Base-by-base conservation (phyloP, 345 rosid species). In the Gossypium raimondii region DNA sequence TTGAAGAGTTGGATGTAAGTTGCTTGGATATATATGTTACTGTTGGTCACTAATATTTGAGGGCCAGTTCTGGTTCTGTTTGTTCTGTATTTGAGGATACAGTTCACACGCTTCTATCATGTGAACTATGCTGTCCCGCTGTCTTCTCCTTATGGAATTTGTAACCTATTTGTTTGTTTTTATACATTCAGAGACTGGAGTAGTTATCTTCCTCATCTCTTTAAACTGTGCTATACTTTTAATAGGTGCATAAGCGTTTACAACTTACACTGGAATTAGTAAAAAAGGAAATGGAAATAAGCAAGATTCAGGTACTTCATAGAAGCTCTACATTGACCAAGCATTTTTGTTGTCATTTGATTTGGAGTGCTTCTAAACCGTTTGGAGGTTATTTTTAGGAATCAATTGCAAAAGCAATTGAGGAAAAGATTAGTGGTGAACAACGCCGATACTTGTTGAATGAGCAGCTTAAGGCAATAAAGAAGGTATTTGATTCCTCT, bases 391-490 rank as follows among this genome's bases (percentile, higher is more conserved):
- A 67, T 78, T n/a, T 71, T 48, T 78, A 96, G 99, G 98, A 93
- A 87, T 74, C 98, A 9, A 96, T 96, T 70, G 98, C 98, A 45
- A 96, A 92, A 84, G 97, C 99, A 74, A 96, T 96, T 79, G 99
- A 96, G 82, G 99, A 96, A 82, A 96, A 96, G 84, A 88, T 96
- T 66, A 93, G 98, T 63, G 98, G 98, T 45, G 99, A 96, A 87
- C 99, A 95, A 79, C 92, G 99, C 0, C 97, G 99, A 22, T 95
- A 91, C 81, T 89, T 95, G 83, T 84, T 95, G 87, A 93, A 93
- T 79, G 99, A 95, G 82, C 99, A 95, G 79, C 97, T 95, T 78
- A 95, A 95, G 86, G 99, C 98, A 52, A 93, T 95, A 83, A 95
- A 95, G 79, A 95, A 96, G 99, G 99, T 93, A 85, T 59, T 43